Evolutionary conservation across 106 monocot genomes (phyloP).

Genomic region (Dendrobium catenatum): DNA sequence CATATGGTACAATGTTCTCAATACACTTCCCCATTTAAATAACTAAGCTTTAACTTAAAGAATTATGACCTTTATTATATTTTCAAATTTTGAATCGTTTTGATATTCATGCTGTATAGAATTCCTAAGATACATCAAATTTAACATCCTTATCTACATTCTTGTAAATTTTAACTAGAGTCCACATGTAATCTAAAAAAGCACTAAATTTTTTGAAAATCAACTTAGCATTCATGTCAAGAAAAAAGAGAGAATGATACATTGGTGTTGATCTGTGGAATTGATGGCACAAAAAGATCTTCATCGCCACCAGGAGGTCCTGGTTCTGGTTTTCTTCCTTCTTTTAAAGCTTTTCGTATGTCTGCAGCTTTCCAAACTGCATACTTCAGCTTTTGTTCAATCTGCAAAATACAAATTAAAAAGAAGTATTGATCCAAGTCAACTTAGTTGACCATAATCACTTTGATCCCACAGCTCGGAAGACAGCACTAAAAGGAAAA

Average conservation of each 20-base stretch:
- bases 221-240: background rate
- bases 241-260: slow-evolving; percentile 23
- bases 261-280: slow-evolving; percentile 19
- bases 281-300: slow-evolving; percentile 30
- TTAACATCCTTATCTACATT: no score
- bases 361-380: slow-evolving; percentile 79
- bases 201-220: background rate
- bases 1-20: no score
- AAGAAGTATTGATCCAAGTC: background rate
- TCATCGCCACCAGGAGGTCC: slow-evolving; percentile 66
- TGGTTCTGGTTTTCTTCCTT: slow-evolving; percentile 63
- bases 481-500: background rate
- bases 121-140: no score
- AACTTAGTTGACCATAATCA: background rate
- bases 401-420: slow-evolving; percentile 17
- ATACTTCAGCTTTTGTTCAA: slow-evolving; percentile 78
- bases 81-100: no score
- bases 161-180: background rate
- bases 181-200: background rate
- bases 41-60: no score
- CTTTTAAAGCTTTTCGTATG: slow-evolving; percentile 69
- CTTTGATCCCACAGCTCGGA: background rate
- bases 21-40: no score
- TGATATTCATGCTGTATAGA: no score
- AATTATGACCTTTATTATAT: no score